Percentiles rank a stretch among this genome's conserved stretches.
Conservation (phyloP, 228 moss, liverwort and hornwort genomes). For the Sphagnum fallax region DNA sequence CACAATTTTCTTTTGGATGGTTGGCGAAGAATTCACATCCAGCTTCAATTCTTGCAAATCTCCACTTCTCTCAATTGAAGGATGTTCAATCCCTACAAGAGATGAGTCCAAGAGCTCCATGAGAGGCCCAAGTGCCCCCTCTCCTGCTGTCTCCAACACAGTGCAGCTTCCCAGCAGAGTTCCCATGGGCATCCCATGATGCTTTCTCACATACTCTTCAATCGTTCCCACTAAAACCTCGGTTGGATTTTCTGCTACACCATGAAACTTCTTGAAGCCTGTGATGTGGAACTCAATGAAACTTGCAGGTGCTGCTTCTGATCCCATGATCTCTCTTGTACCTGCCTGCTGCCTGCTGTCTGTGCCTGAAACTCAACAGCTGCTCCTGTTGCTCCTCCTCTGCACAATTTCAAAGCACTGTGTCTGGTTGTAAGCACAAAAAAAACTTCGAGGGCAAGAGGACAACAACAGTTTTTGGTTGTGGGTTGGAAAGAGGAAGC, state of each 20-base stretch:
- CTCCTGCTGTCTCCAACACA: constrained; percentile 77
- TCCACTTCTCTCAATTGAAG: constrained; percentile 23
- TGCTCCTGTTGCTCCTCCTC: not conserved
- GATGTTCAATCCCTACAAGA: constrained; percentile 5
- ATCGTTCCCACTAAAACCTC: constrained; percentile 53
- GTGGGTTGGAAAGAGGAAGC: too few relatives aligned
- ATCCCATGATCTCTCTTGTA: not conserved
- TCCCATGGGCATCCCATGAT: constrained; percentile 41
- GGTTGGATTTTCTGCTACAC: not conserved
- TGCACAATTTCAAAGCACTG: too few relatives aligned
- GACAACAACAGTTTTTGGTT: too few relatives aligned
- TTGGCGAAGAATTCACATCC: constrained; percentile 16
- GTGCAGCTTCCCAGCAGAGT: constrained; percentile 65
- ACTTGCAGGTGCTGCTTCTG: too few relatives aligned
- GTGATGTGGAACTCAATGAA: not conserved
- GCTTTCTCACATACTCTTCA: constrained; percentile 43
- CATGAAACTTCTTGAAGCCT: not conserved
- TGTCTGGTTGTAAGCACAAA: too few relatives aligned
- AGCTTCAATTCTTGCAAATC: constrained; percentile 6
- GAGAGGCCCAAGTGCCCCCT: constrained; percentile 38
- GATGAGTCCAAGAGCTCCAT: constrained; percentile 49
- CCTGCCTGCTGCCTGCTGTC: not conserved
- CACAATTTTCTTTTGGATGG: constrained; percentile 43
- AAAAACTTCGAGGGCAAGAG: too few relatives aligned
- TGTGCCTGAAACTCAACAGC: not conserved